Evolutionary conservation across 345 rosid genomes (phyloP), one percentile per base, ranked within the genome.

Genomic region (Odontarrhena argentea): DNA sequence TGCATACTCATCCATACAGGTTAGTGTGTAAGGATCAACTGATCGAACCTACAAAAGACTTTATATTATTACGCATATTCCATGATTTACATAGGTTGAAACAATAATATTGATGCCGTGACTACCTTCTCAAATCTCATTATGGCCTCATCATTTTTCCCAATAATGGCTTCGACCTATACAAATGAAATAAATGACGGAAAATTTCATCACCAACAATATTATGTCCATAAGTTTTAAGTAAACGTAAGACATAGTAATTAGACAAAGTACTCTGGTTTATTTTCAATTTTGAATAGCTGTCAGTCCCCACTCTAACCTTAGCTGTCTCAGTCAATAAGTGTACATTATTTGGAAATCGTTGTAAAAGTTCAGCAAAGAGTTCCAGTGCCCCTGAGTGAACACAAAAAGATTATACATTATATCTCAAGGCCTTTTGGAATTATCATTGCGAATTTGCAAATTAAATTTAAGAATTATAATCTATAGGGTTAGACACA

Each of bases 1-100:
- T 3, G 99, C 99, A 77, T 87, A 91, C 85, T 94, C 97, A 74
- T 94, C 97, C 99, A 91, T 94, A 68, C 86, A 91, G 48, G 91
- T 88, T 48, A 85, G 61, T 12, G 91, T 74, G 75, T 81, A 86
- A 18, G 99, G 99, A 82, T 94, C 99, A 73, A 87, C 79, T 76
- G 87, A 84, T 44, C 90, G 91, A 77, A 89, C 99, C 99, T 94
- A 80, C 65, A 83, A 71, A 75, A 69, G 37, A 14, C 61, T 51
- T 22, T 51, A 22, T 30, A 46, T 75, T n/a, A 65, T n/a, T 40
- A 55, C 11, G 12, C 63, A 41, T 36, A 14, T 7, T 61, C 41
- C 46, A 49, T 14, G 28, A 26, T 22, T 44, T 52, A 28, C 60
- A 38, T 38, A 48, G 51, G 25, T 40, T 48, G 48, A 52, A 30